Evolutionary conservation across 2,329 filamentous ascomycete species (phyloP), one percentile per base, ranked within the genome.

Genomic region (Tolypocladium ophioglossoides): DNA sequence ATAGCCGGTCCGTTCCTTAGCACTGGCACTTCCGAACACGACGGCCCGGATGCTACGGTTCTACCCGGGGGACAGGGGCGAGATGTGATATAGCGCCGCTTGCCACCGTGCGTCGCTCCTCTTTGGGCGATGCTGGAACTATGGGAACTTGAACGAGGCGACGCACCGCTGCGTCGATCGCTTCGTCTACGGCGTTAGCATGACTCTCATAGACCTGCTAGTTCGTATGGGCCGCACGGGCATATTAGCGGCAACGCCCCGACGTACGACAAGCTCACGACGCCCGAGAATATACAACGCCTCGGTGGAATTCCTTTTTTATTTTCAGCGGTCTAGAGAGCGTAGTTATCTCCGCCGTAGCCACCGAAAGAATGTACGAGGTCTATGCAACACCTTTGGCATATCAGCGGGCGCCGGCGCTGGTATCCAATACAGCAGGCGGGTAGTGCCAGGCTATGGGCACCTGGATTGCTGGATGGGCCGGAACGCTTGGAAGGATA

Each of bases 391-490:
- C 54, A 66, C 67, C 1, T 83, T 83, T 62, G 77, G 78, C 0
- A 49, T 59, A 11, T 68, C 62, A 1, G 64, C 65, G 9, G 65
- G 62, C 27, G 58, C 57, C 1, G 52, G 51, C 11, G 44, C 64
- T 20, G 61, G 62, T 11, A 64, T 74, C 16, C 67, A 74, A 60
- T 84, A 83, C 64, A 68, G 72, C 38, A 70, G 81, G 12, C 65
- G 71, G 35, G 76, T 83, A 4, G 72, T 84, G 6, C 74, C 75
- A 1, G 78, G 78, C 16, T 84, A 84, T 62, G 80, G 80, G 3
- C 80, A 84, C 63, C 65, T 84, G 40, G 81, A 84, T 69, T 78
- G 77, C 61, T 84, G 79, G 78, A 84, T 84, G 78, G 80, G 81
- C 4, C 72, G 76, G 46, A 75, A 78, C 54, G 78, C 79, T 3